Base-by-base conservation (phyloP, 1,284 basidiomycete genomes). In the Sporisorium graminicola region DNA sequence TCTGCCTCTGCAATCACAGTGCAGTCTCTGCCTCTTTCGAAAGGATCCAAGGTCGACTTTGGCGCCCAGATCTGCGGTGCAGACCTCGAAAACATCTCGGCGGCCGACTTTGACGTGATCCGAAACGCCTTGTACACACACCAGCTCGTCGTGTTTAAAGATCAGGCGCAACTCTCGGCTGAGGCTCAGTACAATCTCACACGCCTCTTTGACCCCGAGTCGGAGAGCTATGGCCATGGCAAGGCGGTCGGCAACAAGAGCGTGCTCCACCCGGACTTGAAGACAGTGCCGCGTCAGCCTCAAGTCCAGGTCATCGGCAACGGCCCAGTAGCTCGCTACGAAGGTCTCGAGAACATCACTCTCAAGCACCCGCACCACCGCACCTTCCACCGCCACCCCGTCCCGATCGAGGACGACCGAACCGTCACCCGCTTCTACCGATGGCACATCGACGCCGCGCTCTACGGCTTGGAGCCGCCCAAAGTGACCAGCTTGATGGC, bases 361-460 rank as follows among this genome's bases (percentile, higher is more conserved):
- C 52, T 53, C 35, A 53, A 53, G 26, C 52, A 53, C 27, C 52
- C 52, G 10, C 52, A 53, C n/a, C 52, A 53, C 16, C 52, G 52
- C 16, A 53, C 35, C 14, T 53, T 53, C 35, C 52, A 53, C n/a
- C 52, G 52, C 37, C 24, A 42, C 14, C 33, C 52, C 2, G 22
- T 53, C 5, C 35, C 52, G 5, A 22, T 40, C 5, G 1, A 40
- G 27, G 35, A 40, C 20, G 52, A 53, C 20, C 52, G 52, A 22
- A 26, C 6, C 6, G 22, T 26, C 12, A 53, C 52, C 13, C 14
- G 52, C 2, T 53, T 53, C 52, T 53, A 40, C 22, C 52, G 52
- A 12, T 53, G 52, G 52, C 52, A 53, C 22, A 53, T 53, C 35
- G 52, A 53, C 42, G 52, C 52, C 5, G 52, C 52, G 37, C 52